Evolutionary conservation across 768 basidiomycete genomes (phyloP), one percentile per base, ranked within the genome.

Genomic region (Suillus plorans): DNA sequence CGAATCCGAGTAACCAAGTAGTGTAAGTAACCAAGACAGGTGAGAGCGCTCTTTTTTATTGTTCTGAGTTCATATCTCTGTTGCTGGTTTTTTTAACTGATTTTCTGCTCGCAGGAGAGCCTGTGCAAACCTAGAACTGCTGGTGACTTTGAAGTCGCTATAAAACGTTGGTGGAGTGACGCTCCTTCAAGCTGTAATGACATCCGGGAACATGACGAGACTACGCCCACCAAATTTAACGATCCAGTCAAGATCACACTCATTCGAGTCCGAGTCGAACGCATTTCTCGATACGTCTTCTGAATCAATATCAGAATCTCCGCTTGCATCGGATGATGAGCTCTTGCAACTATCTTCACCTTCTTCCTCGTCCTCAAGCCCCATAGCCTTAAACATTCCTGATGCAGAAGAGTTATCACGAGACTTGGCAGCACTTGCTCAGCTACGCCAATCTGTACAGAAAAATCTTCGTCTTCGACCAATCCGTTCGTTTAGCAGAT

Each of bases 391-490:
- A 58, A 59, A 18, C 41, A 63, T 31, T 64, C 69, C 28, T 62
- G 74, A 73, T 62, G 66, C 71, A 5, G 90, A 88, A 69, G 90
- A 92, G 67, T 78, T 94, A 62, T 82, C 85, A 18, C 85, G 85
- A 67, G 90, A 89, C 65, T 80, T 94, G 45, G 86, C 82, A 14
- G 84, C 82, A 62, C 85, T 94, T 45, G 88, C 90, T 64, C 78
- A 84, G 69, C 82, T 94, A 9, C 85, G 92, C 41, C 82, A 84
- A 68, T 90, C 80, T 69, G 89, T 94, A 3, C 86, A 89, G 76
- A 83, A 86, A 76, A 94, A 94, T 69, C 83, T 94, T 44, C 87
- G 86, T 64, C 81, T 94, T 42, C 84, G 92, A 25, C 92, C 93
- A 36, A 89, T 94, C 63, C 85, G 86, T 59, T 88, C 89, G 28